Conservation (phyloP, 257 asterid genomes). For the Ligustrum vulgare region DNA sequence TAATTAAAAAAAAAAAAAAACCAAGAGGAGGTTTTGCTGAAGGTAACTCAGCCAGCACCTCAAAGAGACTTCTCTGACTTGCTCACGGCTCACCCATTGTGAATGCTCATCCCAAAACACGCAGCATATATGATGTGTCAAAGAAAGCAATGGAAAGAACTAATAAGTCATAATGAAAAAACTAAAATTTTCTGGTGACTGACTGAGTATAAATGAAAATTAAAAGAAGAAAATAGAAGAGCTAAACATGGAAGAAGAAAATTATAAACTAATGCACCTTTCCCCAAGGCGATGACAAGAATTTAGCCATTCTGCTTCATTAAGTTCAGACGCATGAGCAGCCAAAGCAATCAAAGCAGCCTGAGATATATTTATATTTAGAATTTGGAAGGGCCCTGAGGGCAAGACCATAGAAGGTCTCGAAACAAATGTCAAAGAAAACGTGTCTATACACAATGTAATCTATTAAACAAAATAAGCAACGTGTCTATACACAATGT, state of each 20-base stretch:
- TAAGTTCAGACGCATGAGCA: constrained; percentile 64
- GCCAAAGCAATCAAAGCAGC: constrained; percentile 76
- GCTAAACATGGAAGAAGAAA: neutral
- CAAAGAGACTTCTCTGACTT: constrained; percentile 78
- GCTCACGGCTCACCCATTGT: constrained; percentile 61
- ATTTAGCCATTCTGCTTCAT: constrained; percentile 67
- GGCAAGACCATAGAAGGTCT: constrained; percentile 6
- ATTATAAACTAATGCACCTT: constrained; percentile 44
- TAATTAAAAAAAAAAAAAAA: constrained; percentile 71
- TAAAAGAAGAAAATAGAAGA: neutral
- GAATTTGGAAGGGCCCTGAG: neutral
- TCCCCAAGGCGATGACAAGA: constrained; percentile 74
- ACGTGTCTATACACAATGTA: too few species aligned
- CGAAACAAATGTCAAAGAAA: constrained; percentile 11
- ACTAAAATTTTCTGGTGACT: neutral
- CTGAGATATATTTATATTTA: constrained; percentile 26
- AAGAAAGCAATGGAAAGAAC: neutral
- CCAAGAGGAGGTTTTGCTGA: constrained; percentile 85
- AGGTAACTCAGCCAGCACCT: constrained; percentile 81
- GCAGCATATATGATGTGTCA: neutral
- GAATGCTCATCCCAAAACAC: constrained; percentile 66
- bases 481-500: too few species aligned
- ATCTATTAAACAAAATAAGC: too few species aligned
- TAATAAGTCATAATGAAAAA: neutral
- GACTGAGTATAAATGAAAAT: neutral